A percentile compares a stretch with the other conserved stretches of the same genome.
These are phyloP conservation scores for Raddia distichophylla DNA, from an alignment of 176 grass and related monocot species.

Conservation along the genomic window DNA sequence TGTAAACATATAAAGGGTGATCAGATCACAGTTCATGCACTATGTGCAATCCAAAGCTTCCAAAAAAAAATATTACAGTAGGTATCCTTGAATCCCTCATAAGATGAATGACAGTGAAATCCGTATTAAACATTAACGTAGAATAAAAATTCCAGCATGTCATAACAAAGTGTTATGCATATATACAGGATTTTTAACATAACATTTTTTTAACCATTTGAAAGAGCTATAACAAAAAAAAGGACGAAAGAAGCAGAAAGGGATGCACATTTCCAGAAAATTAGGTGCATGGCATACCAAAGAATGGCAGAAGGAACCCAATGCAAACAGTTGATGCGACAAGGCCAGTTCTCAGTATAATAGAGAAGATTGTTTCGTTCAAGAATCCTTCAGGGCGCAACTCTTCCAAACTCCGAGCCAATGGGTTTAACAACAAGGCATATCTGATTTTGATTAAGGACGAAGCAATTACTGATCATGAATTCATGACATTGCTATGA, in stretches of 20 bases:
- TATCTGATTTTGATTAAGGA: slow-evolving; percentile 74
- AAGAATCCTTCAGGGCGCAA: slow-evolving; percentile 54
- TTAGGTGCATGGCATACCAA: slow-evolving; percentile 51
- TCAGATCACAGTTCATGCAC: not conserved
- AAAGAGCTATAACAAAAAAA: not conserved
- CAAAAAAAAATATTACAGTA: not conserved
- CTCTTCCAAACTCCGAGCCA: slow-evolving; percentile 93
- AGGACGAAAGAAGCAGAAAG: not conserved
- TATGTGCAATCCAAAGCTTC: not conserved
- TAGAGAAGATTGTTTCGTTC: slow-evolving; percentile 47
- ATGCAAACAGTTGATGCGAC: slow-evolving; percentile 80
- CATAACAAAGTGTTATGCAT: not conserved
- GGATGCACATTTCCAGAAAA: slow-evolving; percentile 2
- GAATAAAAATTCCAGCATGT: not conserved
- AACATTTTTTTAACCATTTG: not conserved
- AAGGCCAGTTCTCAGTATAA: slow-evolving; percentile 70
- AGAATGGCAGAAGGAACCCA: slow-evolving; percentile 91
- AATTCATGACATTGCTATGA: not conserved
- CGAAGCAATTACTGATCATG: not conserved
- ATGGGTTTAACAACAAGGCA: slow-evolving; percentile 82
- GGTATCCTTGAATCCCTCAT: not conserved
- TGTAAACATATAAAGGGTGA: not conserved
- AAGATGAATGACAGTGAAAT: not conserved
- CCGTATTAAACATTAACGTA: not conserved
- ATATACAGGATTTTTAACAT: not conserved